These are phyloP conservation scores for Scleromitrula shiraiana DNA, from an alignment of 2,329 filamentous ascomycete species.

Conservation along the genomic window DNA sequence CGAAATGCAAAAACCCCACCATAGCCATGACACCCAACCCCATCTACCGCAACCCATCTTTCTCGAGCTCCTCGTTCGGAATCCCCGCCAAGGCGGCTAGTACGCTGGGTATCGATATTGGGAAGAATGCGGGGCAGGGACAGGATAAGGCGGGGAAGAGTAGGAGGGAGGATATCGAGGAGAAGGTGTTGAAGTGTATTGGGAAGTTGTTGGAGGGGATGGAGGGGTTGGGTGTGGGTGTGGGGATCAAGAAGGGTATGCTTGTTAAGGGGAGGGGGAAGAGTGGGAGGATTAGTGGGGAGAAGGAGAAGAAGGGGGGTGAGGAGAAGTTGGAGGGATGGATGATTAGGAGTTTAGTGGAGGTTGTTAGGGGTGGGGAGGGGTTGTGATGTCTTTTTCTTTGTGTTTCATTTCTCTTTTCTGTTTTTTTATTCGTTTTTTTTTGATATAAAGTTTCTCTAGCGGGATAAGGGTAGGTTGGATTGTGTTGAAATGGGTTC, in stretches of 20 bases:
- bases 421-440: background rate
- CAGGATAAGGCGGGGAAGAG: background rate
- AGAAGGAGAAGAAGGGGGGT: constrained; percentile 1
- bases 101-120: constrained; percentile 10
- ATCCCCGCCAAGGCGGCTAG: constrained; percentile 14
- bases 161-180: constrained; percentile 1
- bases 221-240: constrained; percentile 2
- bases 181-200: constrained; percentile 4
- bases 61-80: constrained; percentile 3
- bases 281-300: background rate
- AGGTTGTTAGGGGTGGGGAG: constrained; percentile 14
- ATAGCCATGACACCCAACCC: background rate
- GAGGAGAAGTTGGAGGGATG: constrained; percentile 3
- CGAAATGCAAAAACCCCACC: background rate
- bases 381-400: background rate
- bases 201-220: constrained; percentile 7
- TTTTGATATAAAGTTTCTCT: too few relatives aligned
- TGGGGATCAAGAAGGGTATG: background rate
- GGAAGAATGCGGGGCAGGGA: background rate
- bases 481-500: too few relatives aligned
- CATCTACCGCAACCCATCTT: background rate
- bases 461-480: too few relatives aligned
- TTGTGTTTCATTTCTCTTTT: background rate
- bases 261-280: constrained; percentile 3
- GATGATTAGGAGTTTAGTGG: constrained; percentile 11